Evolutionary conservation across 345 rosid species (phyloP).

Genomic region (Melastoma malabathricum): DNA sequence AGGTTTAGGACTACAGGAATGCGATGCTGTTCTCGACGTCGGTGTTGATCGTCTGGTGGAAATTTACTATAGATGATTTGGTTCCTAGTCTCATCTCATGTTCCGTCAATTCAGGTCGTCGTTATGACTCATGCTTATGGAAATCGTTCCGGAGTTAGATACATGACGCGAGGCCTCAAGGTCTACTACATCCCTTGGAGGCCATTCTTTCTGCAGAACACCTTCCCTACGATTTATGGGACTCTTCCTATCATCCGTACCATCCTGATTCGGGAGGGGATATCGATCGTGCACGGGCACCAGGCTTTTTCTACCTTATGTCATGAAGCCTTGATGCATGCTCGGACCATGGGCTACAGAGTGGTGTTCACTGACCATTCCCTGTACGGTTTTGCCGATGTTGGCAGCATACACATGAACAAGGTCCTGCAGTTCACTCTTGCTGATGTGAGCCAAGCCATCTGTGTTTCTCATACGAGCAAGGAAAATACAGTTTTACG

Average conservation of each 20-base stretch:
- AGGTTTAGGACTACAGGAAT: too few species aligned
- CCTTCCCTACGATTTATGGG: slow-evolving; percentile 71
- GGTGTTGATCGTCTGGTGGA: too few species aligned
- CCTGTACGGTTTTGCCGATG: slow-evolving; percentile 84
- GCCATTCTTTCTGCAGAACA: slow-evolving; percentile 74
- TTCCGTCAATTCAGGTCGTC: slow-evolving; percentile 44
- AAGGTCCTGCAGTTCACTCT: slow-evolving; percentile 85
- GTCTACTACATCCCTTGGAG: slow-evolving; percentile 86
- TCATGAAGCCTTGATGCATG: slow-evolving; percentile 93
- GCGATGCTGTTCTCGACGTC: too few species aligned
- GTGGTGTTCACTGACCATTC: slow-evolving; percentile 94
- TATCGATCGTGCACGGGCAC: slow-evolving; percentile 85
- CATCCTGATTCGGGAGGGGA: slow-evolving; percentile 65
- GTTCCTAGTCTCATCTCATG: too few species aligned
- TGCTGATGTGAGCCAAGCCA: slow-evolving; percentile 92
- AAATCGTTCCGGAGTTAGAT: slow-evolving; percentile 71
- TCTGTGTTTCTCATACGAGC: slow-evolving; percentile 92
- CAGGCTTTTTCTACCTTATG: slow-evolving; percentile 97
- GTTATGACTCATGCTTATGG: slow-evolving; percentile 96
- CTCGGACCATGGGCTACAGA: slow-evolving; percentile 82
- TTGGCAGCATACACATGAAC: slow-evolving; percentile 96
- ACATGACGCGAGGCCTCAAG: slow-evolving; percentile 85
- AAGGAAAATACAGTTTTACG: slow-evolving; percentile 90
- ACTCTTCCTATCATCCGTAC: slow-evolving; percentile 74
- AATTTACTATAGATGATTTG: too few species aligned